Base-by-base conservation (phyloP, 345 rosid species). In the Kandelia obovata region DNA sequence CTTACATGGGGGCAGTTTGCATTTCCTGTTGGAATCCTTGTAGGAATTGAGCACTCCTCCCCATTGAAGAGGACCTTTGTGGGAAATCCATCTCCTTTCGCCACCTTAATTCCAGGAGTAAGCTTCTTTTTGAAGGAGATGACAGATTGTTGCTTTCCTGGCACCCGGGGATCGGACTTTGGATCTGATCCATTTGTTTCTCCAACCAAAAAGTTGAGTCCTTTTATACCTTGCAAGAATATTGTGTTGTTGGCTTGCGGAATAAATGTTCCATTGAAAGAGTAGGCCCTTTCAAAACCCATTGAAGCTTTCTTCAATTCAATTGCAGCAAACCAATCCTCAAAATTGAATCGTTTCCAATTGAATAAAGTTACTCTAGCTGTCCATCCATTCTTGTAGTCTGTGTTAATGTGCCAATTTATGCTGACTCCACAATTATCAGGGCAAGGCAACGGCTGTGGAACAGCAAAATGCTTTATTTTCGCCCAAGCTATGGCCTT, bases 131-230 rank as follows among this genome's bases (percentile, higher is more conserved):
- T 71, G 68, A 95, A 95, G 5, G 99, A 87, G 47, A 95, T 71
- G 23, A 90, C 92, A 21, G 99, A 86, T 53, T 95, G 99, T 72
- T 90, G 96, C 78, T 95, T 95, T 16, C 98, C 99, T 0, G 98
- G 92, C 30, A 90, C 81, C 61, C 73, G 64, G 0, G 96, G 91
- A 58, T 83, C 88, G 15, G 35, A 43, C 4, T 43, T 39, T 6
- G 83, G 77, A 37, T 69, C 51, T 0, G 84, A 80, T 52, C 96
- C 96, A 59, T 95, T 92, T 1, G 70, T 66, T 69, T 84, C 79
- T 26, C 84, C 94, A 55, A 79, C 61, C 77, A 95, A 79, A 68
- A 76, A 90, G 67, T 92, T 90, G 82, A 92, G 30, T 47, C 84
- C 99, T 20, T 60, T 58, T 67, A 85, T 69, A 0, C 97, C 98